phyloP scores from a whole-genome alignment of 2,329 filamentous ascomycete genomes.

The Neonectria ditissima region DNA sequence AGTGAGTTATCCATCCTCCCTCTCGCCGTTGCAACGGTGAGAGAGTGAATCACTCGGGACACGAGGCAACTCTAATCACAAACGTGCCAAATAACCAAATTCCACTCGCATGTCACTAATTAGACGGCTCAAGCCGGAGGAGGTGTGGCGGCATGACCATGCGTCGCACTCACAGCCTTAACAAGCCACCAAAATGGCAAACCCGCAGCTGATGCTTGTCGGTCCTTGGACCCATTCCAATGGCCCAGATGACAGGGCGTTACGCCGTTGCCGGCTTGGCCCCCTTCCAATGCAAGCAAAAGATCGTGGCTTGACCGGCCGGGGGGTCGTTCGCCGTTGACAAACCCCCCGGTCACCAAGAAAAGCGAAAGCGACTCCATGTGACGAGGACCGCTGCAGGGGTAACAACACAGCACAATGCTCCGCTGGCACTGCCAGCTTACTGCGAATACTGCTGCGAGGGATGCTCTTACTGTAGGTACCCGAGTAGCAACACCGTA shows the following conservation, averaged over 20 bases:
- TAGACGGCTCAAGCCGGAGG: not conserved
- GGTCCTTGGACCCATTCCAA: conserved; percentile 33
- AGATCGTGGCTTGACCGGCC: conserved; percentile 19
- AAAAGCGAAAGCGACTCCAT: conserved; percentile 3
- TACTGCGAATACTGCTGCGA: conserved; percentile 2
- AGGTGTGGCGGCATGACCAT: conserved; percentile 18
- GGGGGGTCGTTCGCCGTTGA: conserved; percentile 1
- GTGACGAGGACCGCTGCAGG: not conserved
- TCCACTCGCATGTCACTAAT: not conserved
- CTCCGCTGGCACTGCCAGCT: not conserved
- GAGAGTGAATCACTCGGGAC: not conserved
- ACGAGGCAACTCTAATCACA: not conserved
- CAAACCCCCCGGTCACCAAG: not conserved
- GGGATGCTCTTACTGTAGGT: not conserved
- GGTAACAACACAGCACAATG: not conserved
- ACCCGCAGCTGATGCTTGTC: not conserved
- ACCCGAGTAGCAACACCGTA: not conserved
- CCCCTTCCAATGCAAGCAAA: conserved; percentile 17
- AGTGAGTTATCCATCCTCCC: conserved; percentile 12
- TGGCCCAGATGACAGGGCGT: conserved; percentile 32
- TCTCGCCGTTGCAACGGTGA: conserved; percentile 21
- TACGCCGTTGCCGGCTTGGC: conserved; percentile 43
- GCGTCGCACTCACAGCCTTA: conserved; percentile 19
- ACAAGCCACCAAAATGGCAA: conserved; percentile 19
- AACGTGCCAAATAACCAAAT: conserved; percentile 1